Percentiles rank a stretch among this genome's conserved stretches.
phyloP scores from a whole-genome alignment of 2,329 filamentous ascomycete genomes.

The Aspergillus thermomutatus region DNA sequence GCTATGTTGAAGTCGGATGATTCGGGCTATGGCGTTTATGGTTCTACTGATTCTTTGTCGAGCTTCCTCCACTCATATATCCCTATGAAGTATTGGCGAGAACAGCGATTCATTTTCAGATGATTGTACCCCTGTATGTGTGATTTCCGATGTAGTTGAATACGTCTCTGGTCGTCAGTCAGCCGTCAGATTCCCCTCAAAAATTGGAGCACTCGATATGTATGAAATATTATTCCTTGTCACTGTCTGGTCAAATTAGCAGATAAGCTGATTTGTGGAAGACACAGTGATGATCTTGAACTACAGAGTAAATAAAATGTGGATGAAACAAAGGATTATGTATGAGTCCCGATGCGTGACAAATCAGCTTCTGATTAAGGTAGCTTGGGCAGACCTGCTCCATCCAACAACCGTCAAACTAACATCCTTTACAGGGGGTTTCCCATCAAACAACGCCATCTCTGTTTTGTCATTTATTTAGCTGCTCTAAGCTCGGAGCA shows the following conservation, averaged over 20 bases:
- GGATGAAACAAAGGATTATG: not conserved
- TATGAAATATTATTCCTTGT: not conserved
- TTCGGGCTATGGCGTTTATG: not conserved
- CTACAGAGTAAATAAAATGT: not conserved
- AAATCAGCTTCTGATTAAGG: not conserved
- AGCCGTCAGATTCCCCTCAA: not conserved
- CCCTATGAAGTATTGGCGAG: not conserved
- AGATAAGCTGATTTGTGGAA: not conserved
- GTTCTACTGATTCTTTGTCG: not conserved
- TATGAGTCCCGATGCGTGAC: not conserved
- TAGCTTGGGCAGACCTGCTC: not conserved
- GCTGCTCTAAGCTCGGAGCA: not conserved
- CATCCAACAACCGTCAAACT: not conserved
- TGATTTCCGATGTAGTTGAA: too few species aligned
- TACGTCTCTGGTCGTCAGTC: too few species aligned
- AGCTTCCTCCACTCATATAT: not conserved
- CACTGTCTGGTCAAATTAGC: not conserved
- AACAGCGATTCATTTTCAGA: too few species aligned
- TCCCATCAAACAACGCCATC: not conserved
- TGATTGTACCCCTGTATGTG: too few species aligned
- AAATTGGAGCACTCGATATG: not conserved
- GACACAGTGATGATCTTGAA: not conserved
- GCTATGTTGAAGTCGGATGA: not conserved
- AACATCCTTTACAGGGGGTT: not conserved
- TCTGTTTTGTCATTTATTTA: not conserved